Conservation (phyloP, 768 basidiomycete species). For the Chalciporus sphaerocephalus region DNA sequence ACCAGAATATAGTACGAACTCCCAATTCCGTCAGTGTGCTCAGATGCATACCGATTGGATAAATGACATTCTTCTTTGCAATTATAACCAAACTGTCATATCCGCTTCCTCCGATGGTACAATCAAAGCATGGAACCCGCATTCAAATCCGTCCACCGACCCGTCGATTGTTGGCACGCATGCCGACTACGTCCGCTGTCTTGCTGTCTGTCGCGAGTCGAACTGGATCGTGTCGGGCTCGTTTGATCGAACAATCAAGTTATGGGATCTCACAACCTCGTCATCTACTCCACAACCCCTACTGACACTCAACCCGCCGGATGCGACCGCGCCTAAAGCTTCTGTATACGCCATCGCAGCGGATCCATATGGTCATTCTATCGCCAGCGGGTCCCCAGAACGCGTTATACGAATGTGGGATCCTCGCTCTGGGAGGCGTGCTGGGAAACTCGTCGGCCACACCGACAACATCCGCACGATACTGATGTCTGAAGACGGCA, state of each 20-base stretch:
- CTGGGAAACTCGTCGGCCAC: constrained; percentile 87
- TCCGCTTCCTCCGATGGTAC: constrained; percentile 96
- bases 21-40: constrained; percentile 79
- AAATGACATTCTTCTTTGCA: constrained; percentile 89
- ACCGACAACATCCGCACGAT: constrained; percentile 95
- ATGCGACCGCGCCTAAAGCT: constrained; percentile 60
- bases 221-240: constrained; percentile 92
- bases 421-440: constrained; percentile 76
- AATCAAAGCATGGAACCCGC: constrained; percentile 90
- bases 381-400: constrained; percentile 91
- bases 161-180: constrained; percentile 72
- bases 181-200: constrained; percentile 81
- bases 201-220: constrained; percentile 70
- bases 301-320: constrained; percentile 63
- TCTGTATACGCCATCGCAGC: constrained; percentile 76
- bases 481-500: constrained; percentile 82
- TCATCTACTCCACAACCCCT: constrained; percentile 46
- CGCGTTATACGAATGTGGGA: constrained; percentile 92
- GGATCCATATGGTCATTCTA: constrained; percentile 72
- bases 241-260: constrained; percentile 88
- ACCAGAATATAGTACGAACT: constrained; percentile 44
- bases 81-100: constrained; percentile 88
- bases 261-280: constrained; percentile 78
- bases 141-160: constrained; percentile 52
- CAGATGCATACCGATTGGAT: constrained; percentile 95